Conservation (phyloP, 1,284 basidiomycete species). For the Schizophyllum commune region DNA sequence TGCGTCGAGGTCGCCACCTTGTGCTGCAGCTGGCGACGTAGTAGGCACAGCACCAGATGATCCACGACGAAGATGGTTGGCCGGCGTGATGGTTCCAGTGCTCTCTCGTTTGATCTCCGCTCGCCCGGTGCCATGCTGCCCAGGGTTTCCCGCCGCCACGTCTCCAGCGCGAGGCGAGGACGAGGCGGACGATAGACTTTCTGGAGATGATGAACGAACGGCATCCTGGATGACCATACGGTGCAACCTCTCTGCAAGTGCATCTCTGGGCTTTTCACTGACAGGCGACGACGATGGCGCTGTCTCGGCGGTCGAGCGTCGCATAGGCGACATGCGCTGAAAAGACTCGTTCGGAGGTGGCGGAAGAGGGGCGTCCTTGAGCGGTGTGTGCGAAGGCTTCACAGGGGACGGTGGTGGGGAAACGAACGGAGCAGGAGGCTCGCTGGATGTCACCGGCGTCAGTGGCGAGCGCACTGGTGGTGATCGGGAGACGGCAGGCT, state of each 20-base stretch:
- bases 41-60: slow-evolving; percentile 14
- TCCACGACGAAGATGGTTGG: slow-evolving; percentile 9
- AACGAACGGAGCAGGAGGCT: slow-evolving; percentile 31
- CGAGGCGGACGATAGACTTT: background rate
- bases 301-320: background rate
- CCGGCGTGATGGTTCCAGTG: background rate
- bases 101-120: background rate
- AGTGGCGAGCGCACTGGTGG: slow-evolving; percentile 11
- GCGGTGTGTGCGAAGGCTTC: slow-evolving; percentile 5
- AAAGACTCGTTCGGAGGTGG: too few relatives aligned
- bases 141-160: background rate
- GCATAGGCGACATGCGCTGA: background rate
- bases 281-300: background rate
- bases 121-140: background rate
- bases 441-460: slow-evolving; percentile 15
- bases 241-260: background rate
- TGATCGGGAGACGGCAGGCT: background rate
- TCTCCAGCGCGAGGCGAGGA: background rate
- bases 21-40: background rate
- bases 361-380: background rate
- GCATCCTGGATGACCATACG: background rate
- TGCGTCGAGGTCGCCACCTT: slow-evolving; percentile 25
- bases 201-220: background rate
- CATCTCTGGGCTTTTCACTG: slow-evolving; percentile 4
- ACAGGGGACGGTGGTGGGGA: slow-evolving; percentile 24